Percentiles rank a stretch among this genome's conserved stretches.
Conservation (phyloP, 1,139 yeast species). For the Diutina mesorugosa region DNA sequence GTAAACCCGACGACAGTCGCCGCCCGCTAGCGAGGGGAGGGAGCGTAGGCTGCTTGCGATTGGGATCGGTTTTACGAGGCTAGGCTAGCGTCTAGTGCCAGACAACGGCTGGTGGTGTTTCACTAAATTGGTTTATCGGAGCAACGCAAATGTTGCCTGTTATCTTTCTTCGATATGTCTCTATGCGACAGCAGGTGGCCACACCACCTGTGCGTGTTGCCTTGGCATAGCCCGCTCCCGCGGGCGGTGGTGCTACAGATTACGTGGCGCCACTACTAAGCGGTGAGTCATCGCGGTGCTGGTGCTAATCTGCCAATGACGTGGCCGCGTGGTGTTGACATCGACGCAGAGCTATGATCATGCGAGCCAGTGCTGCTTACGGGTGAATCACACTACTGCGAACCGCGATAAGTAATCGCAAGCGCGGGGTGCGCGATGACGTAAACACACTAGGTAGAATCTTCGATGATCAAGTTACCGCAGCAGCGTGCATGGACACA, state of each 20-base stretch:
- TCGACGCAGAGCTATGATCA: neutral
- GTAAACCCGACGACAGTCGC: neutral
- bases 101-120: too few relatives aligned
- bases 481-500: neutral
- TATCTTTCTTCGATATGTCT: neutral
- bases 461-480: neutral
- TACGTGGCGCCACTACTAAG: neutral
- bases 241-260: too few relatives aligned
- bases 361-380: neutral
- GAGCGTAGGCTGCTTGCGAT: too few relatives aligned
- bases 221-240: neutral
- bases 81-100: too few relatives aligned
- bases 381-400: neutral
- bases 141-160: neutral
- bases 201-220: neutral
- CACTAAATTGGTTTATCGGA: too few relatives aligned
- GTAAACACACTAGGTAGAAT: neutral
- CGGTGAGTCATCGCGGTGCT: neutral
- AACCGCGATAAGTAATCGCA: neutral
- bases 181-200: neutral
- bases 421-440: neutral
- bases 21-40: too few relatives aligned
- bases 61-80: too few relatives aligned
- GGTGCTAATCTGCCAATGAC: neutral
- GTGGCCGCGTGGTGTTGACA: neutral